phyloP scores from a whole-genome alignment of 2,329 filamentous ascomycete species.

The Trichoderma brevicompactum region DNA sequence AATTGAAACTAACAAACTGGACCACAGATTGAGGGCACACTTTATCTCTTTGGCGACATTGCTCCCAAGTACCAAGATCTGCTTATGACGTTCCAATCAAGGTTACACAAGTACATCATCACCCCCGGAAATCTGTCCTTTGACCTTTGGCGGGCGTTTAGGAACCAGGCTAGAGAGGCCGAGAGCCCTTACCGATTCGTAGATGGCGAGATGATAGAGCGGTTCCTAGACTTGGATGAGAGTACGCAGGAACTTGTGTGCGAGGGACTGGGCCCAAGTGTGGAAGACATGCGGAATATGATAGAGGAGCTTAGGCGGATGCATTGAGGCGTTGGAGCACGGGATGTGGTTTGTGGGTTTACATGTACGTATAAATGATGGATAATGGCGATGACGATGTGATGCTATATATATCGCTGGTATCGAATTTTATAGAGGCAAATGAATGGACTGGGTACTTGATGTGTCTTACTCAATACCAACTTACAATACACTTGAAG shows the following conservation, averaged over 20 bases:
- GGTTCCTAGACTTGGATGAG: constrained; percentile 74
- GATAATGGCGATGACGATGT: not conserved
- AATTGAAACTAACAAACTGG: not conserved
- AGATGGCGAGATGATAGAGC: constrained; percentile 88
- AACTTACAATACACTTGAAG: too few relatives aligned
- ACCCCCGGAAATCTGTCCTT: constrained; percentile 78
- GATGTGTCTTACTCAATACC: too few relatives aligned
- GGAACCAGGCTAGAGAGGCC: constrained; percentile 71
- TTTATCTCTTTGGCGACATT: constrained; percentile 88
- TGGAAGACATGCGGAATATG: constrained; percentile 65
- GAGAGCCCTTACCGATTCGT: constrained; percentile 85
- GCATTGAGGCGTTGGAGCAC: constrained; percentile 50
- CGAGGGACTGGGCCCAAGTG: constrained; percentile 60
- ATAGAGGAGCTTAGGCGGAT: constrained; percentile 66
- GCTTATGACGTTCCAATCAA: constrained; percentile 78
- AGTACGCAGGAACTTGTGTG: constrained; percentile 58
- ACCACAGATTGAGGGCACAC: constrained; percentile 78
- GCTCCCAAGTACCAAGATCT: constrained; percentile 73
- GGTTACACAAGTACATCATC: constrained; percentile 67
- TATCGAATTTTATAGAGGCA: not conserved
- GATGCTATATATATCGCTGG: not conserved
- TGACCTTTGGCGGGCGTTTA: constrained; percentile 79
- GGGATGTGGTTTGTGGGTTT: not conserved
- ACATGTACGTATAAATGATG: not conserved
- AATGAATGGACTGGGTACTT: not conserved